Percentiles rank a stretch among this genome's conserved stretches.
Evolutionary conservation across 2,329 filamentous ascomycete species (phyloP).

Genomic region (Aspergillus brasiliensis): DNA sequence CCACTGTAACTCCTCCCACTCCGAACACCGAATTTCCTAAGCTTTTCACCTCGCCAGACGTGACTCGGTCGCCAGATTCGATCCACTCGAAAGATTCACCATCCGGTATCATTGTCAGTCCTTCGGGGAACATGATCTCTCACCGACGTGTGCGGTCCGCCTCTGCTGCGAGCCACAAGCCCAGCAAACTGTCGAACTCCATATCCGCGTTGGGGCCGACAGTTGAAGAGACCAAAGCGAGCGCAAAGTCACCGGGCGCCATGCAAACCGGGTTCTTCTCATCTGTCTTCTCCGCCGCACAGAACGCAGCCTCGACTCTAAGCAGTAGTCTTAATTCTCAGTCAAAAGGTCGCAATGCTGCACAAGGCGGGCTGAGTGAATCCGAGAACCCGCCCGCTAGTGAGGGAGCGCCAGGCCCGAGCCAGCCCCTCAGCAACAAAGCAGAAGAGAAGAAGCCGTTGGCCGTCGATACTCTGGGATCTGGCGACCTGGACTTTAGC

Average conservation of each 20-base stretch:
- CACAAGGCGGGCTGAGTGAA: slow-evolving; percentile 33
- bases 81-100: slow-evolving; percentile 31
- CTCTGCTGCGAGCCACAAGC: slow-evolving; percentile 56
- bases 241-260: slow-evolving; percentile 59
- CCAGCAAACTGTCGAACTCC: slow-evolving; percentile 84
- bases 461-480: slow-evolving; percentile 85
- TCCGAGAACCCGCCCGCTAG: slow-evolving; percentile 32
- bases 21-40: slow-evolving; percentile 47
- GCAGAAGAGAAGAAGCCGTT: slow-evolving; percentile 63
- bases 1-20: slow-evolving; percentile 66
- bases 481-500: slow-evolving; percentile 84
- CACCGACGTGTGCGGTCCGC: slow-evolving; percentile 66
- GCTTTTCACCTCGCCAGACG: slow-evolving; percentile 28
- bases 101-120: slow-evolving; percentile 59
- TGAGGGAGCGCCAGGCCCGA: slow-evolving; percentile 29
- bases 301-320: slow-evolving; percentile 85
- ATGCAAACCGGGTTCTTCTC: slow-evolving; percentile 77
- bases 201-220: slow-evolving; percentile 73
- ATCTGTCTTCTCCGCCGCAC: slow-evolving; percentile 86
- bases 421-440: slow-evolving; percentile 29
- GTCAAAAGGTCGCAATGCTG: slow-evolving; percentile 44
- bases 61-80: slow-evolving; percentile 45
- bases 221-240: slow-evolving; percentile 61
- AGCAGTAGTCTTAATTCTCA: slow-evolving; percentile 62
- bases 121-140: slow-evolving; percentile 71